A percentile compares a stretch with the other conserved stretches of the same genome.
Evolutionary conservation across 225 moss, liverwort and hornwort species (phyloP).

Genomic region (Bryum argenteum): DNA sequence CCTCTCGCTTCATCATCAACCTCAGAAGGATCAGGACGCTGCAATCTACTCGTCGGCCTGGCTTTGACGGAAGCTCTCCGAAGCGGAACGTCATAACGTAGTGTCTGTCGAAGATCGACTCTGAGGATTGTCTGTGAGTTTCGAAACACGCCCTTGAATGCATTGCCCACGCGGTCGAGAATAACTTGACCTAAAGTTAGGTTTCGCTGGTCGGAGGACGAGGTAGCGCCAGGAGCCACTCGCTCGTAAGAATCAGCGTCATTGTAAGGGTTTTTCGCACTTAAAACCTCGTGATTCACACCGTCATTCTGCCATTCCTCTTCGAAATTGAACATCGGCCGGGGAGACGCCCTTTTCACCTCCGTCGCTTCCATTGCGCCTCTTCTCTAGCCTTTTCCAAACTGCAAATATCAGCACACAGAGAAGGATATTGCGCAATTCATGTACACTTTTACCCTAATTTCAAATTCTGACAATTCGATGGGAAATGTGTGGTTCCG

Average conservation of each 20-base stretch:
- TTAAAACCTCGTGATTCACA: neutral
- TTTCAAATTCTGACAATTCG: neutral
- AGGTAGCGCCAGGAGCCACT: slow-evolving; percentile 21
- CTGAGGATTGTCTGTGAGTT: slow-evolving; percentile 76
- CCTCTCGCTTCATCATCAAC: slow-evolving; percentile 45
- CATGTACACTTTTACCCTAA: neutral
- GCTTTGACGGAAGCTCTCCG: slow-evolving; percentile 20
- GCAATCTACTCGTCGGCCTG: slow-evolving; percentile 20
- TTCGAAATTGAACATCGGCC: slow-evolving; percentile 35
- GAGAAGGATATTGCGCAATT: neutral
- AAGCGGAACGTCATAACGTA: slow-evolving; percentile 67
- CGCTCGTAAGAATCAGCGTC: slow-evolving; percentile 25
- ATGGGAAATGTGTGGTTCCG: neutral
- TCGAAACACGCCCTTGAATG: slow-evolving; percentile 56
- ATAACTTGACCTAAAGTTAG: slow-evolving; percentile 71
- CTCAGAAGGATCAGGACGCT: slow-evolving; percentile 40
- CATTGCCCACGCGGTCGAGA: slow-evolving; percentile 47
- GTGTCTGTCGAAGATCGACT: slow-evolving; percentile 69
- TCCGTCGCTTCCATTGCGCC: slow-evolving; percentile 29
- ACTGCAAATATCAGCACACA: neutral
- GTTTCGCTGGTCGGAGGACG: slow-evolving; percentile 32
- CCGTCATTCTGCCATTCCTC: slow-evolving; percentile 29
- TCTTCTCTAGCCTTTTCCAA: slow-evolving; percentile 4
- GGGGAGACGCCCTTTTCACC: neutral
- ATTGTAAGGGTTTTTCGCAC: slow-evolving; percentile 11